Evolutionary conservation across 768 basidiomycete species (phyloP).

Genomic region (Boletus sp.): DNA sequence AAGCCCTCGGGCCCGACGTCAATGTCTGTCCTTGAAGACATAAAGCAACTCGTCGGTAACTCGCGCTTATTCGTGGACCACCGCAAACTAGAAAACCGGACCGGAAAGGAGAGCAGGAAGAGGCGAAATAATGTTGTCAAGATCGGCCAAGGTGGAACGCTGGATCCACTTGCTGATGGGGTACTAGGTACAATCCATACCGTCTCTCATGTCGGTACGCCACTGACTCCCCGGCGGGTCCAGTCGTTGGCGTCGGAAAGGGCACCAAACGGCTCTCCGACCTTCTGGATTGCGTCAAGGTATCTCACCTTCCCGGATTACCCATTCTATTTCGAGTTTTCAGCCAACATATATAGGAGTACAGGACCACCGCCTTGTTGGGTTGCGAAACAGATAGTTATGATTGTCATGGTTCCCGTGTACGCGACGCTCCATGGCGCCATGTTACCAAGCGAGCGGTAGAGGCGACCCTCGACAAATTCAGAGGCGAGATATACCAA

Average conservation of each 20-base stretch:
- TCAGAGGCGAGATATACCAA: conserved; percentile 86
- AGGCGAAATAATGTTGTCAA: conserved; percentile 53
- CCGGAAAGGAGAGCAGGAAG: conserved; percentile 43
- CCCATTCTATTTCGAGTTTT: conserved; percentile 11
- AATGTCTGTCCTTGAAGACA: conserved; percentile 83
- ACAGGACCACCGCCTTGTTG: conserved; percentile 83
- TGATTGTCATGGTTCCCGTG: conserved; percentile 83
- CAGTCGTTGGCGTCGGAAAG: conserved; percentile 86
- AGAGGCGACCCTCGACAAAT: conserved; percentile 62
- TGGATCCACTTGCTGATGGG: conserved; percentile 96
- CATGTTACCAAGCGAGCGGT: conserved; percentile 81
- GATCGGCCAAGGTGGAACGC: conserved; percentile 90
- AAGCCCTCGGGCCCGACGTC: conserved; percentile 94
- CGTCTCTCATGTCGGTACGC: not conserved
- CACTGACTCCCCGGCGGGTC: conserved; percentile 1
- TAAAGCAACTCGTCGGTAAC: conserved; percentile 73
- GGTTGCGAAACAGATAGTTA: conserved; percentile 95
- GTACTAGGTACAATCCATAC: conserved; percentile 64
- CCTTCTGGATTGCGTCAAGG: conserved; percentile 90
- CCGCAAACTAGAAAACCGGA: conserved; percentile 50
- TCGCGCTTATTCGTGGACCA: conserved; percentile 76
- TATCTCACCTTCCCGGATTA: conserved; percentile 25
- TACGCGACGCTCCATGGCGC: conserved; percentile 73
- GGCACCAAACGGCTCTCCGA: conserved; percentile 83
- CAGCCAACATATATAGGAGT: conserved; percentile 58